Base-by-base conservation (phyloP, 139 green algal species). In the Chlorella sp. region DNA sequence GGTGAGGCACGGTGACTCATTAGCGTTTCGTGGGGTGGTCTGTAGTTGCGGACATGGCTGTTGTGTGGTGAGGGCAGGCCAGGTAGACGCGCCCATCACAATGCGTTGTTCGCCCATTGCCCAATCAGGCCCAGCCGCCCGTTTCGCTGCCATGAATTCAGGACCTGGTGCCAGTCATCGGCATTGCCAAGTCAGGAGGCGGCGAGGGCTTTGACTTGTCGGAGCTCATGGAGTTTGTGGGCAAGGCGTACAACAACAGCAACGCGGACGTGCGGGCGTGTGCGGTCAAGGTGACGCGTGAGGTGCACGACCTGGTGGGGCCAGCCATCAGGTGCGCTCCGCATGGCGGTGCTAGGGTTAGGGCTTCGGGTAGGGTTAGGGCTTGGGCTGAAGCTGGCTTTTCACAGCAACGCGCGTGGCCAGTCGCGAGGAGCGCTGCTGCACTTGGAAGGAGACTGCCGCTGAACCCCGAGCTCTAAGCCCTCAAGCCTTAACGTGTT, bases 181-280 rank as follows among this genome's bases (percentile, higher is more conserved):
- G 83, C 68, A 77, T 89, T 1, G 74, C 31, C 55, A 75, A 73
- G 35, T 55, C 33, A 0, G 77, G 72, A 31, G 71, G 69, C 26
- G 69, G 66, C 26, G 80, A 87, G 1, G 90, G 90, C 35, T 91
- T 96, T 34, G 70, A 88, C 24, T 77, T 92, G 42, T 73, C 80
- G 2, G 79, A 85, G 30, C 67, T 94, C n/a, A 96, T 96, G 89
- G 80, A 80, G 20, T 96, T 91, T 65, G 78, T 93, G 20, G 83
- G 78, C 26, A 76, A 79, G 20, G 83, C 85, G 0, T 88, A 93
- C 33, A 76, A 69, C 69, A 88, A 73, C 62, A 67, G 86, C 51
- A 94, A 91, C 69, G 90, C 80, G 27, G 87, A 91, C 6, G 86
- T 90, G 50, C 55, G 80, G 5, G 65, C 35, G 24, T 77, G 75